Base-by-base conservation (phyloP, 2,329 filamentous ascomycete species). In the Botryotinia calthae region DNA sequence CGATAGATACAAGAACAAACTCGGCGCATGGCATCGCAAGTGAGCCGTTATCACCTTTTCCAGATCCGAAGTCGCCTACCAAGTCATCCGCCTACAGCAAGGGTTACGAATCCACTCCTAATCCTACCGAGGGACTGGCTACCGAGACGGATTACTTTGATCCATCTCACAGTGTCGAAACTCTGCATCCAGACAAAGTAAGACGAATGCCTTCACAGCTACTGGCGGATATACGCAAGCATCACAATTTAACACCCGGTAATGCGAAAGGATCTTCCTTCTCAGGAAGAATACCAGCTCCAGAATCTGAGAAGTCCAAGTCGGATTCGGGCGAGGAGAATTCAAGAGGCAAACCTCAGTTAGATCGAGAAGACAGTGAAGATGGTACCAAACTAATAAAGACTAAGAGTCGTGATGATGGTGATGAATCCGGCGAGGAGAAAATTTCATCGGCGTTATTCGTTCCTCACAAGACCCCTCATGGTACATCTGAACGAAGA, bases 401-500 rank as follows among this genome's bases (percentile, higher is more conserved):
- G 16, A 51, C 72, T 34, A 78, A 78, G 66, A 76, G 75, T 68
- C 64, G 69, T 40, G 78, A 80, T 31, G 86, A 87, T 37, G 87
- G 87, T 65, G 85, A 87, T 44, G 86, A 87, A 71, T 94, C 92
- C 22, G 91, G 93, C 73, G 90, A 93, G 80, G 93, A 96, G 81
- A 93, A 95, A 81, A 94, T 96, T 75, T 94, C 92, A n/a, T 95
- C 92, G 46, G 93, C 93, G 37, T 86, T 94, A 58, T 96, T 96
- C 80, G 86, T 94, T 65, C 93, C 93, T 59, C 93, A 95, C 83
- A 90, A 93, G 78, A 86, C 86, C 37, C 76, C 79, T 61, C 79
- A 85, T 74, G 80, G 86, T 63, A 82, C 82, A 42, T 79, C 83
- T 16, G 83, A 85, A 61, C 82, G 73, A 8, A 70, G 73, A 31